phyloP scores from a whole-genome alignment of 139 green algal species.

The Picochlorum sp. region DNA sequence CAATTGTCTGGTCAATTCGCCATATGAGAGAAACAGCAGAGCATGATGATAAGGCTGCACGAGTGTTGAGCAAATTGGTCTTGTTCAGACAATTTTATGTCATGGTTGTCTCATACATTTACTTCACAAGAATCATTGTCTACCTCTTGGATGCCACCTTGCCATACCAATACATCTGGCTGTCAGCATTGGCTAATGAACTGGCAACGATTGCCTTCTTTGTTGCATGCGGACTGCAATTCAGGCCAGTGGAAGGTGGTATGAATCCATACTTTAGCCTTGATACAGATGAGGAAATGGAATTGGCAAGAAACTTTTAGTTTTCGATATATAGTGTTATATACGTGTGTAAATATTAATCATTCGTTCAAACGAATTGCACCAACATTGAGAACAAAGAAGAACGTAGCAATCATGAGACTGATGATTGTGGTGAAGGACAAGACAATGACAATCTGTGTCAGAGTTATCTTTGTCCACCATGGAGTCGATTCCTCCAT shows the following conservation, averaged over 20 bases:
- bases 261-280: conserved; percentile 72
- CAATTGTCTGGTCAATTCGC: conserved; percentile 97
- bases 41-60: conserved; percentile 63
- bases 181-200: conserved; percentile 55
- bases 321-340: background rate
- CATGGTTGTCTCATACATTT: conserved; percentile 91
- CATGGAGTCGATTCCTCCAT: conserved; percentile 40
- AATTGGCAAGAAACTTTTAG: conserved; percentile 7
- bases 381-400: conserved; percentile 52
- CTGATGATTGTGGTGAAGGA: conserved; percentile 66
- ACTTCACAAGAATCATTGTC: conserved; percentile 98
- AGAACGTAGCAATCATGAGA: conserved; percentile 70
- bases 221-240: conserved; percentile 68
- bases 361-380: conserved; percentile 55
- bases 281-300: conserved; percentile 16
- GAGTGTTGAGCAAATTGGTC: conserved; percentile 69
- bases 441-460: conserved; percentile 60
- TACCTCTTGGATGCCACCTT: conserved; percentile 78
- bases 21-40: conserved; percentile 63
- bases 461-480: conserved; percentile 60
- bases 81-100: conserved; percentile 97
- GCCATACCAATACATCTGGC: conserved; percentile 70
- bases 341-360: conserved; percentile 7
- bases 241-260: conserved; percentile 46
- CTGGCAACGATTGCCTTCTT: conserved; percentile 86